Base-by-base conservation (phyloP, 192 early-diverging fungal species). In the Chytriomyces hyalinus region DNA sequence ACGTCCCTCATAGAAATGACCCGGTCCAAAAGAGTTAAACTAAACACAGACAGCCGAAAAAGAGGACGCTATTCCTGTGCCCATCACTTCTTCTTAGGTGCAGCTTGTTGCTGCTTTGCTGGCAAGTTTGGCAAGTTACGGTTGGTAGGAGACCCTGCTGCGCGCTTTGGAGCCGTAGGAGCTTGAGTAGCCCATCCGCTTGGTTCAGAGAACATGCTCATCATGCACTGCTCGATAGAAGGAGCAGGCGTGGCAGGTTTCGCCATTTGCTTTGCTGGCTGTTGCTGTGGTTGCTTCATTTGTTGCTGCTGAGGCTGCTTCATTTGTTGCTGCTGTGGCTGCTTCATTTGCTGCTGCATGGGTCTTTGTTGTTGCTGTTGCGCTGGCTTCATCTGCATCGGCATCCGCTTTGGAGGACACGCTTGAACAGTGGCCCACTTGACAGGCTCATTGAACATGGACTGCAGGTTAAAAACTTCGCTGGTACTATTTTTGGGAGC, bases 381-480 rank as follows among this genome's bases (percentile, higher is more conserved):
- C 68, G 50, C 53, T 53, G 22, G 68, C 49, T 70, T 20, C 11
- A 57, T 26, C 2, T 47, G 49, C 13, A 7, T 22, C 22, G 69
- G 11, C 7, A 75, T 66, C 6, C 61, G 44, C 46, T 74, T 74
- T n/a, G 72, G 72, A 17, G 72, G 59, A 63, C 46, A 36, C 10
- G 60, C 17, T 1, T 57, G 17, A 26, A 24, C 10, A 22, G 72
- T 46, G 15, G 72, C 72, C 11, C 46, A 74, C n/a, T 48, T 74
- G 59, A 61, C 13, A 43, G 13, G 10, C 72, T 74, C 72, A 20
- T 22, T 13, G 72, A 74, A 74, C 22, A 74, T 15, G 46, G 63
- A 64, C 8, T 44, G 11, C 44, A 74, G 45, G 44, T 59, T 74
- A 61, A 74, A 74, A 1, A 74, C 46, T 46, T 74, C 72, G 20